Conservation (phyloP, 2,329 filamentous ascomycete species). For the Fusarium hainanense region DNA sequence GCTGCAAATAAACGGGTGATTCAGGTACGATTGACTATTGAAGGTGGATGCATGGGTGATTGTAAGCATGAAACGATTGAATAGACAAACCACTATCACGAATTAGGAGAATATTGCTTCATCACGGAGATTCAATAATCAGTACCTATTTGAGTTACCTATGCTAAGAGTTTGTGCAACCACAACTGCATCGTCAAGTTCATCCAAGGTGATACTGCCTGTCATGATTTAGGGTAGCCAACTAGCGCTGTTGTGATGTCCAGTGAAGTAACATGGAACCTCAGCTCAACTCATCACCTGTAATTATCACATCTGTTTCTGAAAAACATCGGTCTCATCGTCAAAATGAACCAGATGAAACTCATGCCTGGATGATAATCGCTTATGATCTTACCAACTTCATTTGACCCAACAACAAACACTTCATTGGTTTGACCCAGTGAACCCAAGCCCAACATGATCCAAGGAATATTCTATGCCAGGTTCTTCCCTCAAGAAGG, state of each 20-base stretch:
- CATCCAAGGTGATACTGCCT: neutral
- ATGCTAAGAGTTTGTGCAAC: neutral
- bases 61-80: neutral
- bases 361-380: neutral
- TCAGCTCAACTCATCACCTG: slow-evolving; percentile 6
- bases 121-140: neutral
- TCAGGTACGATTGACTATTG: neutral
- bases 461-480: slow-evolving; percentile 77
- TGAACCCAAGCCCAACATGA: slow-evolving; percentile 59
- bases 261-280: neutral
- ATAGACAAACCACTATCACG: neutral
- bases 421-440: slow-evolving; percentile 15
- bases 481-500: slow-evolving; percentile 75
- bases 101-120: neutral
- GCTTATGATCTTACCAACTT: neutral
- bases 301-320: neutral
- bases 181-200: neutral
- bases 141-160: neutral
- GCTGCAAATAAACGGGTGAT: slow-evolving; percentile 7
- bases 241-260: neutral
- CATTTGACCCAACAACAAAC: neutral
- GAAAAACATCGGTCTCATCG: neutral
- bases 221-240: slow-evolving; percentile 23
- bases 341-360: neutral
- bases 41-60: neutral